Evolutionary conservation across 495 filamentous ascomycete genomes (phyloP).

Genomic region (Friedmanniomyces simplex): DNA sequence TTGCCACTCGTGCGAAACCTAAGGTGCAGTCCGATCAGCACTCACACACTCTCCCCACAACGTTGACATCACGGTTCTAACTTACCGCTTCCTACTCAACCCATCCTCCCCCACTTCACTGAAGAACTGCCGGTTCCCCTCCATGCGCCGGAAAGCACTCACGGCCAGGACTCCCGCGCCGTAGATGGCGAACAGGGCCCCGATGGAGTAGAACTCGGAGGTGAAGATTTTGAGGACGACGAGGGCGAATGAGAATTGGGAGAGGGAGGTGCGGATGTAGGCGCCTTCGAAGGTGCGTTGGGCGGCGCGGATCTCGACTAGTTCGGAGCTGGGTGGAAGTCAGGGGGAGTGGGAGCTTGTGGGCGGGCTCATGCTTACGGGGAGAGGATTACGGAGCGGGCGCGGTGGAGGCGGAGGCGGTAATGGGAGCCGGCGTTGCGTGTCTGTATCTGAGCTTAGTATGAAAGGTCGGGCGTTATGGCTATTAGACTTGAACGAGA

Average conservation of each 20-base stretch:
- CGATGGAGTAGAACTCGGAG: slow-evolving; percentile 80
- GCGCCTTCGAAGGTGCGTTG: slow-evolving; percentile 96
- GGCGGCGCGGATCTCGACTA: slow-evolving; percentile 86
- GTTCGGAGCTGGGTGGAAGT: slow-evolving; percentile 39
- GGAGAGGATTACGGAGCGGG: slow-evolving; percentile 72
- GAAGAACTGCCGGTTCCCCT: slow-evolving; percentile 92
- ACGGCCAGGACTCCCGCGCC: slow-evolving; percentile 74
- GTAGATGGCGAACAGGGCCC: slow-evolving; percentile 52
- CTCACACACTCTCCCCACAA: not conserved
- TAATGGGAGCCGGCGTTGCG: slow-evolving; percentile 29
- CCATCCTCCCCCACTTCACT: slow-evolving; percentile 60
- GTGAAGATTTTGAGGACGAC: slow-evolving; percentile 96
- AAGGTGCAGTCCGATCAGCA: not conserved
- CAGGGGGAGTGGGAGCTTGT: too few relatives aligned
- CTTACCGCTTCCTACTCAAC: slow-evolving; percentile 43
- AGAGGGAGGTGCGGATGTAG: slow-evolving; percentile 86
- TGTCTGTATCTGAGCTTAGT: slow-evolving; percentile 8
- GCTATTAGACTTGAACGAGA: too few relatives aligned
- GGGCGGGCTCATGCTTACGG: slow-evolving; percentile 5
- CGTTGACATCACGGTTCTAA: not conserved
- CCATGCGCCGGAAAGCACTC: slow-evolving; percentile 68
- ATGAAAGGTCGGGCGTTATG: not conserved
- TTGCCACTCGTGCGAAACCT: slow-evolving; percentile 85
- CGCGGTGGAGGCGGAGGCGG: slow-evolving; percentile 66
- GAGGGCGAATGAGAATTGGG: slow-evolving; percentile 88